These are phyloP conservation scores for Erythrophleum fordii DNA, from an alignment of 306 rosid genomes.

Conservation along the genomic window DNA sequence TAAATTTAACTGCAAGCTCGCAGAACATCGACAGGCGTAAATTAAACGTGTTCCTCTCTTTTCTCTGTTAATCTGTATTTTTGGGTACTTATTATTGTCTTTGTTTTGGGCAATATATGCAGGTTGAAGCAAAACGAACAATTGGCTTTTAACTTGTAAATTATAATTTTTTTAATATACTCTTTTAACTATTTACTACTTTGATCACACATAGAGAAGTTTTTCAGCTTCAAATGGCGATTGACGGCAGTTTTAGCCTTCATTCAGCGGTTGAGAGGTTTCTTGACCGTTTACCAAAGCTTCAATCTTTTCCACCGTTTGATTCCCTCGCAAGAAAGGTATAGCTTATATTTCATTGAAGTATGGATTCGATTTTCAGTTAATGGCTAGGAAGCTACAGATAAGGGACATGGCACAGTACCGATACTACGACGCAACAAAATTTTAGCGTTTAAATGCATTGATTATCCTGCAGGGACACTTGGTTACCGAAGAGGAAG, in stretches of 20 bases:
- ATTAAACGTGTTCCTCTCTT: neutral
- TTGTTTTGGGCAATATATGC: neutral
- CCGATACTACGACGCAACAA: neutral
- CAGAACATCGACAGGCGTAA: neutral
- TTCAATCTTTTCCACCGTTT: slow-evolving; percentile 50
- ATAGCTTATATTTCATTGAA: neutral
- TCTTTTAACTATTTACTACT: slow-evolving; percentile 19
- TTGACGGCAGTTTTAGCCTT: slow-evolving; percentile 72
- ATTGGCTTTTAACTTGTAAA: slow-evolving; percentile 1
- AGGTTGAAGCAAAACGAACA: neutral
- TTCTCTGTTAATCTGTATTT: neutral
- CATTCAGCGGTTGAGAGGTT: slow-evolving; percentile 64
- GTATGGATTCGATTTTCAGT: neutral
- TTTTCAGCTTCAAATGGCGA: slow-evolving; percentile 55
- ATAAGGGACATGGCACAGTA: too few relatives aligned
- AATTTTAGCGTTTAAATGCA: neutral
- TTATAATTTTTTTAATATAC: neutral
- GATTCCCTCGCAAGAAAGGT: slow-evolving; percentile 52
- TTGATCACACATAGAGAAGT: slow-evolving; percentile 4
- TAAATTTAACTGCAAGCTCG: neutral
- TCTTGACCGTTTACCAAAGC: slow-evolving; percentile 75
- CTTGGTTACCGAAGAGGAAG: slow-evolving; percentile 64
- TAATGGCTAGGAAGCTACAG: neutral
- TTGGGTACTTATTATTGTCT: neutral
- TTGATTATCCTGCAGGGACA: slow-evolving; percentile 49